Percentiles rank a stretch among this genome's conserved stretches.
These are phyloP conservation scores for Elsinoe necatrix DNA, from an alignment of 2,329 filamentous ascomycete species.

Conservation along the genomic window DNA sequence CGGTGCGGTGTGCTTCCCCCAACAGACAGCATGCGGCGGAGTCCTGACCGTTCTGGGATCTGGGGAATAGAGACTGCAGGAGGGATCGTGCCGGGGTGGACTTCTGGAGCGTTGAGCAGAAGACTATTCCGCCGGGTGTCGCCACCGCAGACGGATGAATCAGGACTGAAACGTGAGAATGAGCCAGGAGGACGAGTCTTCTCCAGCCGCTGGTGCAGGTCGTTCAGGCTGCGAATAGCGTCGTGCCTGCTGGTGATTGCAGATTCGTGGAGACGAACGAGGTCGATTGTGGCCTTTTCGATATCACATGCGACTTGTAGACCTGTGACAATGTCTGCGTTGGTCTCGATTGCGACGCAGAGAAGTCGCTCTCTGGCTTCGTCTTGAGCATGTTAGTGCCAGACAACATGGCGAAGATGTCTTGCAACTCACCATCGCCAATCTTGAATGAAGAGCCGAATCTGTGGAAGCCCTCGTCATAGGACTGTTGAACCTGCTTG, in stretches of 20 bases:
- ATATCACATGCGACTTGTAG: conserved; percentile 32
- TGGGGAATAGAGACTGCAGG: not conserved
- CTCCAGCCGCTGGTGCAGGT: conserved; percentile 29
- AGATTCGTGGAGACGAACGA: conserved; percentile 31
- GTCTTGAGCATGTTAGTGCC: conserved; percentile 21
- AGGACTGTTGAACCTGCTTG: conserved; percentile 28
- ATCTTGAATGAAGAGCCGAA: conserved; percentile 30
- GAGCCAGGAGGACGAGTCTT: not conserved
- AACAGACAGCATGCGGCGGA: conserved; percentile 13
- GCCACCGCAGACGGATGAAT: conserved; percentile 12
- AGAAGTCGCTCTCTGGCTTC: conserved; percentile 31
- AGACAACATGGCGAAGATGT: conserved; percentile 7
- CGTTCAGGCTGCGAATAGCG: conserved; percentile 29
- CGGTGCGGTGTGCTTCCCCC: not conserved
- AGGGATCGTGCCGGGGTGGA: not conserved
- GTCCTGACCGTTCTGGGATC: conserved; percentile 8
- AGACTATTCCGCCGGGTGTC: conserved; percentile 4
- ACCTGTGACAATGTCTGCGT: conserved; percentile 34
- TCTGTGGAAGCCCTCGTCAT: conserved; percentile 28
- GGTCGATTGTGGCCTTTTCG: conserved; percentile 29
- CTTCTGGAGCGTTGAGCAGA: conserved; percentile 1
- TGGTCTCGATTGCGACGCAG: conserved; percentile 33
- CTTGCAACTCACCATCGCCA: conserved; percentile 32
- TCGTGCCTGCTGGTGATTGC: conserved; percentile 30
- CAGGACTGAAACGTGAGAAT: conserved; percentile 11